Conservation (phyloP, 2,329 filamentous ascomycete species). For the Penicillium vulpinum region DNA sequence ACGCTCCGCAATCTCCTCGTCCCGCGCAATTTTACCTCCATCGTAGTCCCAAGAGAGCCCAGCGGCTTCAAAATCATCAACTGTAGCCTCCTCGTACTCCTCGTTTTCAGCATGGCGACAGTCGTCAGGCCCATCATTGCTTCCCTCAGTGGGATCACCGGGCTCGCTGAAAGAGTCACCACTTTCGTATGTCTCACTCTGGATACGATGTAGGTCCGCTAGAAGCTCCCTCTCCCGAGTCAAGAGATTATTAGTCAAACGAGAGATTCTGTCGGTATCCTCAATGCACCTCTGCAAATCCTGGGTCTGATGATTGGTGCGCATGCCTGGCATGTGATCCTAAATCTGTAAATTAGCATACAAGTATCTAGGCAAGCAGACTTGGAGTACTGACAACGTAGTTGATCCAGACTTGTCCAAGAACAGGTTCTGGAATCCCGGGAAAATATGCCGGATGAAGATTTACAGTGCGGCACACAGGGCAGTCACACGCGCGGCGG, state of each 20-base stretch:
- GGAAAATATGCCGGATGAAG: not conserved
- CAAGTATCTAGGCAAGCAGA: too few species aligned
- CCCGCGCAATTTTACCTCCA: too few species aligned
- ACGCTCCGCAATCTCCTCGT: too few species aligned
- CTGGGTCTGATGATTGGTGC: not conserved
- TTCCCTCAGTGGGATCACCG: not conserved
- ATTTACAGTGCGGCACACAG: not conserved
- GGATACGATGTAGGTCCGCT: not conserved
- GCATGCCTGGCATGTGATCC: not conserved
- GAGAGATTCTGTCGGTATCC: not conserved
- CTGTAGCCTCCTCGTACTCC: too few species aligned
- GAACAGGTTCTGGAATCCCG: rapidly evolving
- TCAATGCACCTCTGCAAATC: not conserved
- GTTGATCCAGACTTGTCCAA: not conserved
- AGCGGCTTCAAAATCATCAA: too few species aligned
- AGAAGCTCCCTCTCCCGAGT: not conserved
- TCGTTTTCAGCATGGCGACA: too few species aligned
- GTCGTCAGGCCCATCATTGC: too few species aligned
- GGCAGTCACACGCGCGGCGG: not conserved
- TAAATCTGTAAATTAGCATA: not conserved
- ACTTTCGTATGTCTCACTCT: too few species aligned
- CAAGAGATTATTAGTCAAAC: not conserved
- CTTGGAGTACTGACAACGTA: not conserved
- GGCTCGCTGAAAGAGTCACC: not conserved
- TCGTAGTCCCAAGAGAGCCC: too few species aligned